phyloP scores from a whole-genome alignment of 2,329 filamentous ascomycete species.

The Endothia cerciana region DNA sequence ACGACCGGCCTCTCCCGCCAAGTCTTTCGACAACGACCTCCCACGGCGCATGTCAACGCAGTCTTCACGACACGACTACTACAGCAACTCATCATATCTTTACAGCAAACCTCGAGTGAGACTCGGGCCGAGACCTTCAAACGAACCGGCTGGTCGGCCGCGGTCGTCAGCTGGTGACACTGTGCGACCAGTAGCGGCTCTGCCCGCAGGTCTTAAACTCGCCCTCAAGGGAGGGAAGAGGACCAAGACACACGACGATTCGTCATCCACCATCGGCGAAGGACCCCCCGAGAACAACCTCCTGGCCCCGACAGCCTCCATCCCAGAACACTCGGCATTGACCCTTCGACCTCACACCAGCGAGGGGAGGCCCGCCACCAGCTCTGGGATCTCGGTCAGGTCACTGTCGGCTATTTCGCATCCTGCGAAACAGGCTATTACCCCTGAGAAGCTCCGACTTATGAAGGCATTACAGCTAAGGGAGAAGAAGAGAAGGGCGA shows the following conservation, averaged over 20 bases:
- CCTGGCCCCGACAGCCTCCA: constrained; percentile 41
- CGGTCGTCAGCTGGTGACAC: constrained; percentile 60
- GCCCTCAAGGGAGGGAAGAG: constrained; percentile 63
- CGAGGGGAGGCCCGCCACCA: constrained; percentile 45
- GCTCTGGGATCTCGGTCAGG: constrained; percentile 50
- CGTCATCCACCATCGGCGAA: constrained; percentile 39
- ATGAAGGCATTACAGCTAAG: constrained; percentile 93
- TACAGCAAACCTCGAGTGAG: constrained; percentile 81
- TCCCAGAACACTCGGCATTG: constrained; percentile 38
- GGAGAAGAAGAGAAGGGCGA: constrained; percentile 71
- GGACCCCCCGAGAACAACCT: constrained; percentile 43
- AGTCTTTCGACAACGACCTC: constrained; percentile 46
- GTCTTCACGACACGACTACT: constrained; percentile 55
- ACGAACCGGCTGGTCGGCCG: constrained; percentile 64
- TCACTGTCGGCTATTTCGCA: constrained; percentile 41
- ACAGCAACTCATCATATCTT: constrained; percentile 52
- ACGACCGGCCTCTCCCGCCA: constrained; percentile 49
- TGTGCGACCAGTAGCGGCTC: constrained; percentile 73
- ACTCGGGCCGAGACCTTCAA: constrained; percentile 81
- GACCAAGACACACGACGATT: constrained; percentile 45
- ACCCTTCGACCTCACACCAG: constrained; percentile 40
- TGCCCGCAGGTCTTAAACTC: constrained; percentile 80
- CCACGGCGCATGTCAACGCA: constrained; percentile 55
- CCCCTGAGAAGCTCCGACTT: constrained; percentile 85
- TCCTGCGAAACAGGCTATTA: constrained; percentile 58